Evolutionary conservation across 495 filamentous ascomycete genomes (phyloP).

Genomic region (Penicillium ucsense): DNA sequence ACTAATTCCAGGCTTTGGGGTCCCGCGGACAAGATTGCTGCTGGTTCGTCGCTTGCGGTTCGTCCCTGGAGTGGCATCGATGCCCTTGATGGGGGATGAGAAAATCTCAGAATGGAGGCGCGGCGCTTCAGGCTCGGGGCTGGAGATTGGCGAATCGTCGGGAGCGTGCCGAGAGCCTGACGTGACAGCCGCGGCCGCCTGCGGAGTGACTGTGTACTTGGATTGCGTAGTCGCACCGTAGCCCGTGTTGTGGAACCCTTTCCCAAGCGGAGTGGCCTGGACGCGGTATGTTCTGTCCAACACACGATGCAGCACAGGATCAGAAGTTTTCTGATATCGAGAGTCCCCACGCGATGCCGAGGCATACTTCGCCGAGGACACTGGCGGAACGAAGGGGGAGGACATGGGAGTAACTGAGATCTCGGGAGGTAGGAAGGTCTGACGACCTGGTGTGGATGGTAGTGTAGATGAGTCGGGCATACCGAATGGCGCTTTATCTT

Average conservation of each 20-base stretch:
- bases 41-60: conserved; percentile 28
- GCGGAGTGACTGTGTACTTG: conserved; percentile 29
- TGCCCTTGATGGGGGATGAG: conserved; percentile 51
- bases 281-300: conserved; percentile 90
- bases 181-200: conserved; percentile 13
- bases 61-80: conserved; percentile 24
- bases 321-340: conserved; percentile 35
- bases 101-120: conserved; percentile 80
- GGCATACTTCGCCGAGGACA: conserved; percentile 26
- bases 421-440: conserved; percentile 16
- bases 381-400: conserved; percentile 42
- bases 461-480: conserved; percentile 34
- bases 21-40: conserved; percentile 22
- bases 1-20: conserved; percentile 64
- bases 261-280: conserved; percentile 76
- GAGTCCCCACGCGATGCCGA: conserved; percentile 21
- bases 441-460: conserved; percentile 32
- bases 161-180: conserved; percentile 16
- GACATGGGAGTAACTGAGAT: conserved; percentile 31
- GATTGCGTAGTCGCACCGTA: conserved; percentile 19
- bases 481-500: conserved; percentile 22
- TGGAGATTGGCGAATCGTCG: conserved; percentile 58
- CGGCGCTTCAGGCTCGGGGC: conserved; percentile 67
- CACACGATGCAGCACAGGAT: conserved; percentile 77
- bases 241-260: conserved; percentile 17